These are phyloP conservation scores for Trapa bicornis DNA, from an alignment of 345 rosid species.

Conservation along the genomic window DNA sequence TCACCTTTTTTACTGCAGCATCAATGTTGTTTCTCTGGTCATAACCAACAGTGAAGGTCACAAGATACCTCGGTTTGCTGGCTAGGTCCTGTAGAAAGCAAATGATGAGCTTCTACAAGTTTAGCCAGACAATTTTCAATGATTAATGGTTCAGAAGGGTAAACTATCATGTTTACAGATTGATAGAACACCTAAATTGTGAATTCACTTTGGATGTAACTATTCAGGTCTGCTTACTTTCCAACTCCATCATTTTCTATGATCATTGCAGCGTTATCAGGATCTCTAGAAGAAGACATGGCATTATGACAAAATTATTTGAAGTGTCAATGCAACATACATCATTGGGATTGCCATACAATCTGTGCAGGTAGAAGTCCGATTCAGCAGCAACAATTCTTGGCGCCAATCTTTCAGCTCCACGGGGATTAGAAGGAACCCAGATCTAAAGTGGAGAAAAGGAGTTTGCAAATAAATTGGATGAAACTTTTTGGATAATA, in stretches of 20 bases:
- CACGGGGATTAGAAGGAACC: slow-evolving; percentile 89
- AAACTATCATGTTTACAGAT: not conserved
- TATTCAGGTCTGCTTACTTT: not conserved
- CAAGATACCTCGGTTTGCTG: slow-evolving; percentile 61
- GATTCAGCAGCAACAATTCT: slow-evolving; percentile 76
- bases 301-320: not conserved
- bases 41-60: slow-evolving; percentile 84
- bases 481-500: not conserved
- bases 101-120: not conserved
- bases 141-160: not conserved
- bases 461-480: not conserved
- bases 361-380: slow-evolving; percentile 67
- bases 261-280: not conserved
- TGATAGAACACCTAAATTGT: not conserved
- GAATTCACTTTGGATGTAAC: not conserved
- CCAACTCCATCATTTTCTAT: not conserved
- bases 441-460: slow-evolving; percentile 44
- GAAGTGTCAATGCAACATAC: slow-evolving; percentile 20
- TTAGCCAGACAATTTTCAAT: not conserved
- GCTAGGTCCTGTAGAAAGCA: slow-evolving; percentile 59
- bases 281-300: not conserved
- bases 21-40: slow-evolving; percentile 65
- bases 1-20: slow-evolving; percentile 89
- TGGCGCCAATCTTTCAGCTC: slow-evolving; percentile 87
- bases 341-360: slow-evolving; percentile 92